Percentiles rank a stretch among this genome's conserved stretches.
Evolutionary conservation across 106 monocot species (phyloP).

Genomic region (Dioscorea dumetorum): DNA sequence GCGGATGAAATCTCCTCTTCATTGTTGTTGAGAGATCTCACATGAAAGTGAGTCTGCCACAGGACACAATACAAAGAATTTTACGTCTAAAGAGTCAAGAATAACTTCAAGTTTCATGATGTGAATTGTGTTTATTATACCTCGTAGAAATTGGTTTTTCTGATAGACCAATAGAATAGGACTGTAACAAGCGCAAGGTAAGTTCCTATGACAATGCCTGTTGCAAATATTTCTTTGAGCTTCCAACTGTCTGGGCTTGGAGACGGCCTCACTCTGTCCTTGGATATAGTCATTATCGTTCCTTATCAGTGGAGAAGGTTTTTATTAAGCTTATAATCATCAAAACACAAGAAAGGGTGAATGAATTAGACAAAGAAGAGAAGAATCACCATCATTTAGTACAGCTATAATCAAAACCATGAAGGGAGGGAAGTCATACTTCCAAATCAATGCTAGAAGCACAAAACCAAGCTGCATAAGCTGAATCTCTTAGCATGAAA

Average conservation of each 20-base stretch:
- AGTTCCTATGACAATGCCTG: constrained; percentile 59
- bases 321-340: too few species aligned
- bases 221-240: constrained; percentile 65
- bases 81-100: neutral
- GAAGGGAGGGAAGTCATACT: constrained; percentile 68
- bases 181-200: constrained; percentile 73
- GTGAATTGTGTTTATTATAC: constrained; percentile 7
- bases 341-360: too few species aligned
- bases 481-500: too few species aligned
- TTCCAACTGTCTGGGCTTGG: constrained; percentile 62
- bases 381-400: neutral
- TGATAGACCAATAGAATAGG: constrained; percentile 57
- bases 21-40: too few species aligned
- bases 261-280: too few species aligned
- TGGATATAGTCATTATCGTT: too few species aligned
- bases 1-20: neutral
- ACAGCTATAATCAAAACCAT: constrained; percentile 66
- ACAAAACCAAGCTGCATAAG: constrained; percentile 51
- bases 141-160: constrained; percentile 47
- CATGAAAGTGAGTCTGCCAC: too few species aligned
- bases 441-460: constrained; percentile 63
- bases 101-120: constrained; percentile 3
- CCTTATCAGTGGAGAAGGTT: too few species aligned
- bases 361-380: too few species aligned
- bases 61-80: too few species aligned